These are phyloP conservation scores for Thalassiosira delicatula DNA, from an alignment of 352 stramenopile species.

Conservation along the genomic window DNA sequence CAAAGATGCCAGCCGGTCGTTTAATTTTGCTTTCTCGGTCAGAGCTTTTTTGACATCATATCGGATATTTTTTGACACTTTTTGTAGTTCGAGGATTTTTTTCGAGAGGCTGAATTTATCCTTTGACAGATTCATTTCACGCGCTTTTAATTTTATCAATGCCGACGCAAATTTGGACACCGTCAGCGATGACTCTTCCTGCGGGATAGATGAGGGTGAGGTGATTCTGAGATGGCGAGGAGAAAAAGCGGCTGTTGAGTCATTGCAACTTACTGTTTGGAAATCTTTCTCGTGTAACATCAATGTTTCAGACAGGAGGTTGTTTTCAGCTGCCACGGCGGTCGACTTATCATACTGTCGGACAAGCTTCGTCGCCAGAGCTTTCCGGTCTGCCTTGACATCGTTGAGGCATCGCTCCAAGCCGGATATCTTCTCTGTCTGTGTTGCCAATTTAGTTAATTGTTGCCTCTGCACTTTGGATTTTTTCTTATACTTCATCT, in stretches of 20 bases:
- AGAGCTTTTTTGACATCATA: slow-evolving; percentile 15
- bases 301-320: slow-evolving; percentile 9
- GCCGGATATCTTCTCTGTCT: slow-evolving; percentile 31
- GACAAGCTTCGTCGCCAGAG: slow-evolving; percentile 21
- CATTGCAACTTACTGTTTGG: background rate
- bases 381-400: slow-evolving; percentile 27
- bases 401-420: slow-evolving; percentile 25
- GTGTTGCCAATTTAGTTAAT: background rate
- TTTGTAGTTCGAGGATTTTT: slow-evolving; percentile 18
- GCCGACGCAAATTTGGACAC: slow-evolving; percentile 29
- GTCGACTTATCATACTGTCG: slow-evolving; percentile 19
- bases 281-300: slow-evolving; percentile 16
- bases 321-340: slow-evolving; percentile 13
- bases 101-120: slow-evolving; percentile 3
- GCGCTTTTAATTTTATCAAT: slow-evolving; percentile 41
- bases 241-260: too few species aligned
- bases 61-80: background rate
- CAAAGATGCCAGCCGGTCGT: slow-evolving; percentile 5
- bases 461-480: background rate
- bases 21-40: slow-evolving; percentile 22
- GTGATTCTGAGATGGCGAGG: background rate
- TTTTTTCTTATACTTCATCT: slow-evolving; percentile 28
- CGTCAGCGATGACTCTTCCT: background rate
- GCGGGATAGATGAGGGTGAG: slow-evolving; percentile 1
- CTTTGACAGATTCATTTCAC: slow-evolving; percentile 12